A percentile compares a stretch with the other conserved stretches of the same genome.
phyloP scores from a whole-genome alignment of 1,139 yeast species.

The Geotrichum cucujoidarum region DNA sequence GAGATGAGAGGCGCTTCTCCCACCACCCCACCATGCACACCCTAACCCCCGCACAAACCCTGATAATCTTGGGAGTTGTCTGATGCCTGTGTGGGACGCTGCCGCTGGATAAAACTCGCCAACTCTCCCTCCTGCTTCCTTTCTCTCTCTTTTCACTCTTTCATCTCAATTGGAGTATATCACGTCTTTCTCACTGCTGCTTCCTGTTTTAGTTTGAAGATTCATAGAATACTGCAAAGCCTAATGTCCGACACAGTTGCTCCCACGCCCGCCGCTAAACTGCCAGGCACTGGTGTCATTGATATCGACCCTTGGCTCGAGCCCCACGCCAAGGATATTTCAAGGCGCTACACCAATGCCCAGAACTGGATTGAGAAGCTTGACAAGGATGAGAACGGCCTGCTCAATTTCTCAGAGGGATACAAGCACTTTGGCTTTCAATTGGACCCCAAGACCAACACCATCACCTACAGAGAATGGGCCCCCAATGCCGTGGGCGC shows the following conservation, averaged over 20 bases:
- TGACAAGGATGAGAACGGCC: slow-evolving; percentile 44
- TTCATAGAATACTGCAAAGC: too few species aligned
- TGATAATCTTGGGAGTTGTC: too few species aligned
- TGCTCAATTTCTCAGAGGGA: slow-evolving; percentile 50
- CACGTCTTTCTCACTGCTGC: background rate
- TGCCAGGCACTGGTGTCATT: slow-evolving; percentile 34
- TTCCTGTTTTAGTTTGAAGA: background rate
- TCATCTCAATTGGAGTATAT: too few species aligned
- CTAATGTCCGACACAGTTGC: too few species aligned
- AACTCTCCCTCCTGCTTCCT: too few species aligned
- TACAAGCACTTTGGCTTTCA: slow-evolving; percentile 76
- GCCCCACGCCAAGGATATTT: slow-evolving; percentile 64
- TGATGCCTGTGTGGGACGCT: too few species aligned
- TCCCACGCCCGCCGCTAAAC: too few species aligned
- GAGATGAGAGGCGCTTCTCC: too few species aligned
- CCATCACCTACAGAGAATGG: slow-evolving; percentile 69
- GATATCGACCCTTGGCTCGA: slow-evolving; percentile 82
- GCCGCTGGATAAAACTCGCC: too few species aligned
- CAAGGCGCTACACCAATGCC: slow-evolving; percentile 50
- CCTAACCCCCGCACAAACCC: too few species aligned
- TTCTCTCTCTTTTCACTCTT: too few species aligned
- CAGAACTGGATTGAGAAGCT: slow-evolving; percentile 54
- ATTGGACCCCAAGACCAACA: slow-evolving; percentile 47
- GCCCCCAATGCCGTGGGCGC: slow-evolving; percentile 82
- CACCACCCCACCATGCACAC: too few species aligned